phyloP scores from a whole-genome alignment of 2,329 filamentous ascomycete genomes.

The Immersiporthe knoxdaviesiana region DNA sequence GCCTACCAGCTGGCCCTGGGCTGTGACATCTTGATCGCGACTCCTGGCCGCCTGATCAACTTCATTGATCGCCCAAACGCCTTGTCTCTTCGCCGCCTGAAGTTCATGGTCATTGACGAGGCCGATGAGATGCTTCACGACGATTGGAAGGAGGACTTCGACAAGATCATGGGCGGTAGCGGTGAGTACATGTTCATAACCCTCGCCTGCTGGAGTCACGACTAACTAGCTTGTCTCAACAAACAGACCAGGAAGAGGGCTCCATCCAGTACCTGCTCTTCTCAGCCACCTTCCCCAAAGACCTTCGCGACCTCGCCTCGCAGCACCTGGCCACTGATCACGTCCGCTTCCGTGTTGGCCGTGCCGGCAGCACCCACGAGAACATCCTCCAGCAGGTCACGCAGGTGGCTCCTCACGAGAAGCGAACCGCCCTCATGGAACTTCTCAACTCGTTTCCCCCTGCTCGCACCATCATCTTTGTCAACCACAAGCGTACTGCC shows the following conservation, averaged over 20 bases:
- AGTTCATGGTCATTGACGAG: conserved; percentile 86
- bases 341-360: conserved; percentile 82
- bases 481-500: conserved; percentile 76
- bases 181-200: conserved; percentile 60
- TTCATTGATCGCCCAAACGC: conserved; percentile 74
- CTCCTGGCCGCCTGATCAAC: conserved; percentile 83
- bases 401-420: conserved; percentile 65
- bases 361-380: conserved; percentile 77
- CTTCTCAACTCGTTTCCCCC: conserved; percentile 72
- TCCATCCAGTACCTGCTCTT: conserved; percentile 79
- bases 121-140: conserved; percentile 87
- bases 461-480: conserved; percentile 84
- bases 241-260: conserved; percentile 76
- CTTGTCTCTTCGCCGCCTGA: conserved; percentile 74
- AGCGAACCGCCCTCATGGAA: conserved; percentile 72
- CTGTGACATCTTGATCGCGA: conserved; percentile 87
- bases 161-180: conserved; percentile 76
- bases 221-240: conserved; percentile 41
- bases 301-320: conserved; percentile 74
- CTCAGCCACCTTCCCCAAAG: conserved; percentile 90
- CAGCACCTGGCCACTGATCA: conserved; percentile 75
- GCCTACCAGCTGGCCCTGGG: conserved; percentile 75
- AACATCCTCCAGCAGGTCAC: conserved; percentile 84
- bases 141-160: conserved; percentile 79
- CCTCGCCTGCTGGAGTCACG: neutral